phyloP scores from a whole-genome alignment of 2,329 filamentous ascomycete species.

The Xylariales sp. region DNA sequence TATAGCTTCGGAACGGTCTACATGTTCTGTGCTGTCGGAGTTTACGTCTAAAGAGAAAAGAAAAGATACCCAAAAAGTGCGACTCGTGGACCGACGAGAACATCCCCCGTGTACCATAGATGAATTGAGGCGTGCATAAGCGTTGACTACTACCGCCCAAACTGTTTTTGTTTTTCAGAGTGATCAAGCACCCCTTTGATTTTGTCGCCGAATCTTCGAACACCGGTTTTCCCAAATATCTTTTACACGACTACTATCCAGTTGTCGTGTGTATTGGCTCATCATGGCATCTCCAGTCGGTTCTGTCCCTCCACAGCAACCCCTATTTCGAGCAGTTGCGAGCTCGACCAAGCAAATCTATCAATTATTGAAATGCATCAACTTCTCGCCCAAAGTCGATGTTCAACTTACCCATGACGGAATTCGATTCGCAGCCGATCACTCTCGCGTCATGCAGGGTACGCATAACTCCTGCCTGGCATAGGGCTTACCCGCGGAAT shows the following conservation, averaged over 20 bases:
- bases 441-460: slow-evolving; percentile 93
- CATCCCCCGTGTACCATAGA: slow-evolving; percentile 56
- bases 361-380: slow-evolving; percentile 69
- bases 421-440: slow-evolving; percentile 87
- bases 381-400: slow-evolving; percentile 68
- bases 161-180: slow-evolving; percentile 36
- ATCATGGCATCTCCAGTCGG: slow-evolving; percentile 42
- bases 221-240: slow-evolving; percentile 9
- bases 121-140: slow-evolving; percentile 51
- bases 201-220: slow-evolving; percentile 18
- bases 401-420: slow-evolving; percentile 85
- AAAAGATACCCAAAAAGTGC: slow-evolving; percentile 59
- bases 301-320: slow-evolving; percentile 51
- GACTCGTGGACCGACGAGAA: slow-evolving; percentile 40
- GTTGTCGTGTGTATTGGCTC: slow-evolving; percentile 23
- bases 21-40: slow-evolving; percentile 98
- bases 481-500: slow-evolving; percentile 1
- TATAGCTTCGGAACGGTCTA: slow-evolving; percentile 90
- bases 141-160: slow-evolving; percentile 40
- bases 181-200: slow-evolving; percentile 38
- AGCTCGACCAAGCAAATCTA: slow-evolving; percentile 82
- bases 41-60: slow-evolving; percentile 80
- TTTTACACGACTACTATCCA: not conserved
- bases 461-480: slow-evolving; percentile 42
- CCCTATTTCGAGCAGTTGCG: slow-evolving; percentile 79